These are phyloP conservation scores for Ophiostoma fasciatum DNA, from an alignment of 2,329 filamentous ascomycete genomes.

Conservation along the genomic window DNA sequence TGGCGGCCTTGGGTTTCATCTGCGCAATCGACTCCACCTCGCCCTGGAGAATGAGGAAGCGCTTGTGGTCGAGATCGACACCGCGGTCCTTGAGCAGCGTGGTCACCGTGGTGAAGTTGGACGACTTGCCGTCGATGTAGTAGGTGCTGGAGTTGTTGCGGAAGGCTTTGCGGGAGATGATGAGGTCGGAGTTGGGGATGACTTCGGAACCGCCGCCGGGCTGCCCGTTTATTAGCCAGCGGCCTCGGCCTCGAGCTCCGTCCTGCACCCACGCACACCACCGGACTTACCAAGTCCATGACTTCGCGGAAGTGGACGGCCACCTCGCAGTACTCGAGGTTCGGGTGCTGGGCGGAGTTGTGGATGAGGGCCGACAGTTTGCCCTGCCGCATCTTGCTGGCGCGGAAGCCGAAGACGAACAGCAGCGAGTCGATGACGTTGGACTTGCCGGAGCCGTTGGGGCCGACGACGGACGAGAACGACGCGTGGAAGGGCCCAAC, in stretches of 20 bases:
- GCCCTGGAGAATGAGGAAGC: slow-evolving; percentile 91
- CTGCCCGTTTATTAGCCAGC: too few species aligned
- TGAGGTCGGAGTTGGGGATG: slow-evolving; percentile 67
- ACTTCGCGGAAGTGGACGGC: slow-evolving; percentile 95
- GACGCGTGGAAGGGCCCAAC: slow-evolving; percentile 95
- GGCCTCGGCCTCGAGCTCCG: too few species aligned
- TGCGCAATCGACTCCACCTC: slow-evolving; percentile 98
- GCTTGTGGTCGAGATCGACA: slow-evolving; percentile 93
- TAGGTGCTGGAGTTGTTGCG: slow-evolving; percentile 98
- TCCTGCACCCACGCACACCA: too few species aligned
- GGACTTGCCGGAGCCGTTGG: slow-evolving; percentile 95
- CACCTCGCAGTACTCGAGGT: slow-evolving; percentile 85
- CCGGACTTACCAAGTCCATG: slow-evolving; percentile 52
- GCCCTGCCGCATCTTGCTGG: slow-evolving; percentile 98
- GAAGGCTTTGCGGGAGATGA: slow-evolving; percentile 87
- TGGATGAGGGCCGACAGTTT: slow-evolving; percentile 97
- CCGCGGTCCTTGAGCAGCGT: slow-evolving; percentile 74
- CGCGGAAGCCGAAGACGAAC: slow-evolving; percentile 98
- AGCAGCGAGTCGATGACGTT: slow-evolving; percentile 97
- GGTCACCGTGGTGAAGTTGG: slow-evolving; percentile 85
- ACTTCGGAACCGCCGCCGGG: slow-evolving; percentile 60
- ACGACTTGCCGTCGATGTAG: slow-evolving; percentile 82
- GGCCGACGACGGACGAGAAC: slow-evolving; percentile 94
- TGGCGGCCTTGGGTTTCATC: slow-evolving; percentile 94
- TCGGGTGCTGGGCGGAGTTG: slow-evolving; percentile 76